Conservation (phyloP, 495 filamentous ascomycete genomes). For the Aspergillus leporis region DNA sequence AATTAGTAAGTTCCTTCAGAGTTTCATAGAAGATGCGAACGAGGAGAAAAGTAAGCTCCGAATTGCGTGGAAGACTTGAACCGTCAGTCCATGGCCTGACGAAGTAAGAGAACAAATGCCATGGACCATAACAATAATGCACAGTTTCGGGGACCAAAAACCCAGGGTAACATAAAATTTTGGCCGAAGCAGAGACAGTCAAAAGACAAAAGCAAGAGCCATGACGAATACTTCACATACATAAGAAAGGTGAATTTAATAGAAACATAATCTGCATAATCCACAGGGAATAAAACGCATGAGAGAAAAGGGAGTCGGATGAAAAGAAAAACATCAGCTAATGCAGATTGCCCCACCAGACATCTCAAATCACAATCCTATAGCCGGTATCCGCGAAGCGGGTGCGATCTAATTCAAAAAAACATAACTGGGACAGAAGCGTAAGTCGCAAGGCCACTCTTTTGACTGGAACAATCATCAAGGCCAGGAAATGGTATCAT, state of each 20-base stretch:
- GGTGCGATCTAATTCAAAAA: conserved; percentile 39
- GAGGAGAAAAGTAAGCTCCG: conserved; percentile 9
- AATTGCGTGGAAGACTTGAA: conserved; percentile 11
- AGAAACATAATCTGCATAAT: conserved; percentile 17
- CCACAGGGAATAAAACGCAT: conserved; percentile 9
- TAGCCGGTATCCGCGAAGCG: conserved; percentile 22
- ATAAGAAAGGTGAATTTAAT: conserved; percentile 15
- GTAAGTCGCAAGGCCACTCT: conserved; percentile 39
- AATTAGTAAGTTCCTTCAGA: neutral
- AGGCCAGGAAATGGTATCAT: conserved; percentile 48
- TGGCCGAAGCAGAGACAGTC: conserved; percentile 26
- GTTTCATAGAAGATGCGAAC: neutral
- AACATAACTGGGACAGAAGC: conserved; percentile 31
- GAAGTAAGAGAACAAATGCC: conserved; percentile 8
- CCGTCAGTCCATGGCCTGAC: conserved; percentile 17
- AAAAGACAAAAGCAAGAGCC: conserved; percentile 11
- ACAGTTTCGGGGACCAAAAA: conserved; percentile 26
- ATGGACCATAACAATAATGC: conserved; percentile 24
- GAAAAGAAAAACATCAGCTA: conserved; percentile 21
- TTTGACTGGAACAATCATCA: conserved; percentile 37
- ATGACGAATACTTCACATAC: conserved; percentile 18
- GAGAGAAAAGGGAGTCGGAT: conserved; percentile 8
- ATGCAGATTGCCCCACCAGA: conserved; percentile 27
- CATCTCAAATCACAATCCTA: conserved; percentile 23
- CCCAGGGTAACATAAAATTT: conserved; percentile 33